Base-by-base conservation (phyloP, 345 rosid species). In the Ceriops zippeliana region DNA sequence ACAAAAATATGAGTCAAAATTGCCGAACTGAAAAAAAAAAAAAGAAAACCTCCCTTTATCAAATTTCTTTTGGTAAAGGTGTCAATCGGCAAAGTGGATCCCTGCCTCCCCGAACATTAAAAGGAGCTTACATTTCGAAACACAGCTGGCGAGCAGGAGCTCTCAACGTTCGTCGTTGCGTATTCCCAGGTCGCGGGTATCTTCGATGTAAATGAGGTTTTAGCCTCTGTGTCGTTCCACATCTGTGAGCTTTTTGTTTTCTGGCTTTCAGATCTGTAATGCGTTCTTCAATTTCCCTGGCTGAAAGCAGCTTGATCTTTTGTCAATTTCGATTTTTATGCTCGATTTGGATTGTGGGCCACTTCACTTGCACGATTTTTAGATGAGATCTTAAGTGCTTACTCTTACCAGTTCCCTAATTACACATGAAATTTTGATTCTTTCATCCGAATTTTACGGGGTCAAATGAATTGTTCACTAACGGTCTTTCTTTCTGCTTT, bases 191-290 rank as follows among this genome's bases (percentile, higher is more conserved):
- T 52, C 21, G 8, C 19, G 21, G 27, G 28, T 24, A 54, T 11
- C 10, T 56, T 5, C 28, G 59, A 56, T 8, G 5, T 24, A 1
- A 27, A 15, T 11, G 24, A 8, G 16, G 28, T 22, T 16, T 0
- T 24, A 9, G 30, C 3, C 9, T 8, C 9, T 20, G 10, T 56
- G 13, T 21, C 13, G 22, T 56, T n/a, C 32, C 16, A 15, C 0
- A 22, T 32, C 6, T 30, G 20, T 64, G 8, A 42, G 11, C 27
- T 51, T 10, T 15, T 15, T 49, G 15, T 15, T 34, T 0, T 62
- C 30, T 27, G 46, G 46, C 31, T 62, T 27, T 24, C 69, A 15
- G 58, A 69, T 69, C 72, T 49, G 65, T n/a, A 28, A 59, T 19
- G 51, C 37, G 22, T 4, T 24, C 2, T 8, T 21, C 31, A 17